These are phyloP conservation scores for Oxytropis ochrocephala DNA, from an alignment of 306 rosid species.

Conservation along the genomic window DNA sequence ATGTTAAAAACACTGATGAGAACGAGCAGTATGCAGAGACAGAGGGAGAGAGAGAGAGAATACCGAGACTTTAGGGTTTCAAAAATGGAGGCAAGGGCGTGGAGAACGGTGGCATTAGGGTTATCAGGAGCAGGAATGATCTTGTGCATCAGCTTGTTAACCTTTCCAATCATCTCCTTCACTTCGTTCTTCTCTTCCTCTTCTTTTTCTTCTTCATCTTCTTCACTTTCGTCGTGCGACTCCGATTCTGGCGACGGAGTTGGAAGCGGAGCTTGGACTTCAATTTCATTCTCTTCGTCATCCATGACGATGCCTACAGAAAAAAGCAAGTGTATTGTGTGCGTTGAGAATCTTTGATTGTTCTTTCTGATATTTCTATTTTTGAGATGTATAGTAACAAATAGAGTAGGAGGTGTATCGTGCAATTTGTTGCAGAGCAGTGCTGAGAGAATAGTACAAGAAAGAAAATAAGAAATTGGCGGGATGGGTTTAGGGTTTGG, in stretches of 20 bases:
- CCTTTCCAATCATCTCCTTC: constrained; percentile 64
- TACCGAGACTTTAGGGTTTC: constrained; percentile 71
- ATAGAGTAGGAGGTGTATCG: too few species aligned
- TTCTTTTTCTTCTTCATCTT: constrained; percentile 30
- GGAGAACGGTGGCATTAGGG: constrained; percentile 65
- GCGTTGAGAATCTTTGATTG: neutral
- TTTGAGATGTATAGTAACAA: too few species aligned
- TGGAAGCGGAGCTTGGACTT: neutral
- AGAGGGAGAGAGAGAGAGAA: neutral
- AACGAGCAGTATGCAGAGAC: neutral
- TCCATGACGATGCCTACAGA: neutral
- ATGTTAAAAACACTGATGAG: neutral
- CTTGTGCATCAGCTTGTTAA: constrained; percentile 68
- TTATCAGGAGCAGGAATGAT: constrained; percentile 57
- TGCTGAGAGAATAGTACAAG: too few species aligned
- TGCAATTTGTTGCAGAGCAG: too few species aligned
- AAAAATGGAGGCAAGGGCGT: constrained; percentile 73
- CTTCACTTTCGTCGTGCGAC: neutral
- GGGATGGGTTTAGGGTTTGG: too few species aligned
- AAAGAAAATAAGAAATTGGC: too few species aligned
- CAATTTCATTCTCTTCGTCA: neutral
- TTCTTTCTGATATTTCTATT: neutral
- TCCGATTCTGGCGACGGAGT: neutral
- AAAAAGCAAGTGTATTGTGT: too few species aligned
- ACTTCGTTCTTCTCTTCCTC: constrained; percentile 73